Evolutionary conservation across 2,329 filamentous ascomycete species (phyloP).

Genomic region (Penicillium janthinellum): DNA sequence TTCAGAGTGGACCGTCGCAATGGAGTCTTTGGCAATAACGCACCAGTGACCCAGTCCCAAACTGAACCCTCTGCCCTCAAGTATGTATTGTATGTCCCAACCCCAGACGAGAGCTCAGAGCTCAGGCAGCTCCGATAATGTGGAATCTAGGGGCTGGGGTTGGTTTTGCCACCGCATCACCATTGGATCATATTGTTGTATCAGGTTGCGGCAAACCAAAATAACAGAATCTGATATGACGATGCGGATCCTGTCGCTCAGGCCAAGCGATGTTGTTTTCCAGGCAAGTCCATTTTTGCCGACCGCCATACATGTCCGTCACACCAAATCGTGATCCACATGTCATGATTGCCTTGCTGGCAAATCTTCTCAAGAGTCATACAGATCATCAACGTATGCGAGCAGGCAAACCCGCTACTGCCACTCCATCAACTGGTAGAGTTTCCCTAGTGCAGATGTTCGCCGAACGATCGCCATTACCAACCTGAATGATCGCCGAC

Average conservation of each 20-base stretch:
- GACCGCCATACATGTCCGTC: background rate
- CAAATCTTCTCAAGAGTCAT: background rate
- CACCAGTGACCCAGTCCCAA: background rate
- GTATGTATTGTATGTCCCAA: too few relatives aligned
- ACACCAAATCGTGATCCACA: background rate
- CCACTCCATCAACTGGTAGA: background rate
- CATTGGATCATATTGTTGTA: conserved; percentile 2
- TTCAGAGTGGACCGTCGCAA: background rate
- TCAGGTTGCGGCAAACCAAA: conserved; percentile 2
- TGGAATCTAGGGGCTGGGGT: conserved; percentile 10
- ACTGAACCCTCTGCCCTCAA: too few relatives aligned
- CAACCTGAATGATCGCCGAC: conserved; percentile 7
- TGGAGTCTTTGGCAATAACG: background rate
- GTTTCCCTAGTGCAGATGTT: background rate
- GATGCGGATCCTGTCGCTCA: background rate
- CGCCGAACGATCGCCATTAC: background rate
- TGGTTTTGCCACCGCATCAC: conserved; percentile 5
- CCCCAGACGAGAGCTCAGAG: background rate
- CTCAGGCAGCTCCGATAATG: background rate
- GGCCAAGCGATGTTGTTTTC: background rate
- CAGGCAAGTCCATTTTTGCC: conserved; percentile 3
- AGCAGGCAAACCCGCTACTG: background rate
- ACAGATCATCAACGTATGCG: background rate
- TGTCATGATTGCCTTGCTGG: background rate
- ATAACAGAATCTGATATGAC: background rate